Conservation (phyloP, 2,329 filamentous ascomycete species). For the Colletotrichum aenigma region DNA sequence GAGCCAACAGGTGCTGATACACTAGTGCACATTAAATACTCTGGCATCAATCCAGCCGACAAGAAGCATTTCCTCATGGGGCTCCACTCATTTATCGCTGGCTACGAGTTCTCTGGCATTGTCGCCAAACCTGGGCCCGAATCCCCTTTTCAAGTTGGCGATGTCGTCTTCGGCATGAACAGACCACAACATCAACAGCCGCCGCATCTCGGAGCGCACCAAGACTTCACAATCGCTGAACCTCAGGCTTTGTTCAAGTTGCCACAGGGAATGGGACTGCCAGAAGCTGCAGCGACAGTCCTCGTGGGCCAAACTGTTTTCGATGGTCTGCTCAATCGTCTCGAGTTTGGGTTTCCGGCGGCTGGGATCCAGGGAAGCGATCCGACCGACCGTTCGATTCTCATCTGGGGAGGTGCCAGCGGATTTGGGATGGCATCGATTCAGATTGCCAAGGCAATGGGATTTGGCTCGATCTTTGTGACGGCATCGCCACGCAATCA, state of each 20-base stretch:
- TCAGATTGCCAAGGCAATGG: slow-evolving; percentile 35
- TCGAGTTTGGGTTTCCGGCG: not conserved
- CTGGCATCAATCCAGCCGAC: not conserved
- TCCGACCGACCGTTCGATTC: not conserved
- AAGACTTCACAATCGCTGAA: not conserved
- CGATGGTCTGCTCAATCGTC: not conserved
- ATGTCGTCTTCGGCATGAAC: too few relatives aligned
- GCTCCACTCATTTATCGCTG: not conserved
- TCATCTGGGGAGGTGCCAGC: slow-evolving; percentile 40
- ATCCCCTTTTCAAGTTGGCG: too few relatives aligned
- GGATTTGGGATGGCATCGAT: slow-evolving; percentile 37
- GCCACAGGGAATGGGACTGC: not conserved
- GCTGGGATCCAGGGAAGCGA: not conserved
- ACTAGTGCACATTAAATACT: not conserved
- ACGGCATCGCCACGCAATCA: slow-evolving; percentile 34
- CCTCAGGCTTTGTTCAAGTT: not conserved
- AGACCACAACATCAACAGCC: too few relatives aligned
- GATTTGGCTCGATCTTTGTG: slow-evolving; percentile 31
- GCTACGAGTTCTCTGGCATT: not conserved
- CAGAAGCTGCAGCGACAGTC: not conserved
- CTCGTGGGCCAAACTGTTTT: not conserved
- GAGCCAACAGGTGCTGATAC: not conserved
- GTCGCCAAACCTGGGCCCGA: too few relatives aligned
- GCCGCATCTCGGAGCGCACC: not conserved
- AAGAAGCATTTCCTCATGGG: not conserved